Evolutionary conservation across 441 rosid species (phyloP), one percentile per base, ranked within the genome.

Genomic region (Gossypium davidsonii): DNA sequence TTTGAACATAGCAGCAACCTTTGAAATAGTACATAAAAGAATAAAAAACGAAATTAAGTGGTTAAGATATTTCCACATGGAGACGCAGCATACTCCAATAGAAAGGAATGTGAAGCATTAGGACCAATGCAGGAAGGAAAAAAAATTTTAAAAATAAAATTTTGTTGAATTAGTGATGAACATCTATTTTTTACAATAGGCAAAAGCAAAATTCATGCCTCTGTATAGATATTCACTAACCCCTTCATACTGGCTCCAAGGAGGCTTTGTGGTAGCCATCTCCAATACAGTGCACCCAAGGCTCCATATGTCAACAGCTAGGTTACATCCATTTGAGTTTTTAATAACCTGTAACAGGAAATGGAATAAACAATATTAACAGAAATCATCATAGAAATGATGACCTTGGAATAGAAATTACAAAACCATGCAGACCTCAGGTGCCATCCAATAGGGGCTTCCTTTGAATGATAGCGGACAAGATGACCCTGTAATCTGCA

Each of bases 361-460:
- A 20, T 21, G 34, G 53, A 59, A 49, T 12, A 59, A 49, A 72
- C 18, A 1, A n/a, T 62, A 73, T 66, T 51, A 71, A 9, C 44
- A 73, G 34, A 70, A 58, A 71, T 74, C 69, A 64, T 31, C 69
- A 74, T 31, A 72, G 42, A 66, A 70, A 75, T 55, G 46, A 59
- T 14, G 69, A 62, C 46, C 51, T 44, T 46, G 46, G 25, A 67
- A 23, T 14, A 53, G 20, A 44, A 25, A 77, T 28, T 20, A 4
- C 23, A 11, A 34, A 63, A 80, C 31, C 62, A 76, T 42, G 68
- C 82, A 53, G 58, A 91, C 99, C 99, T 95, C 99, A 64, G 99
- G 99, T 76, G 99, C 99, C 98, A 95, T 91, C 99, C 99, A 95
- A 80, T 93, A 90, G 14, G 99, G 99, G 81, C 99, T 95, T 78